Evolutionary conservation across 257 asterid species (phyloP), one percentile per base, ranked within the genome.

Genomic region (Solanum infundibuliforme): DNA sequence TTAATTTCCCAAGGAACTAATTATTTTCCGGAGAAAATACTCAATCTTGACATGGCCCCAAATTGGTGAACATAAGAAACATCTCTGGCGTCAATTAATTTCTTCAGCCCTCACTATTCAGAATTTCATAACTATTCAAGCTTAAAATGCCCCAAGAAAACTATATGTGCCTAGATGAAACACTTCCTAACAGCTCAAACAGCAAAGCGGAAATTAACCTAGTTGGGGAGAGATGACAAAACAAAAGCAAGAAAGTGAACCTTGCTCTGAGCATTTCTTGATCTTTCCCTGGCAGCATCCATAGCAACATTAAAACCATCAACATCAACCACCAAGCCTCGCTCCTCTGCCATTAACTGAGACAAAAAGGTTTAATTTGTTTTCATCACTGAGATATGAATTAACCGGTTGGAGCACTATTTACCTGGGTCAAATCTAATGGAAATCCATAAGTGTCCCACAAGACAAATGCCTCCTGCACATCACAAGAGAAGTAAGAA

Each of bases 401-500:
- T 69, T 62, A 76, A 36, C 65, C 55, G 5, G 21, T 14, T 83
- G 62, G 85, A 39, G 74, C 81, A 39, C 41, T 55, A 76, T 73
- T 89, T 87, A 96, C 99, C 98, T 97, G 99, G 88, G 99, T 97
- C 88, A 97, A 94, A 92, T 97, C 99, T 94, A 97, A 90, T 18
- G 99, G 99, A 89, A 97, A 97, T 29, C 99, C 99, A 86, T 90
- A 97, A 55, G 99, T 97, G 91, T 97, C 99, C 99, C 99, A 97
- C 91, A 97, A 90, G 84, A 93, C 93, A 90, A 97, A 97, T 41
- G 99, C 99, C 88, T 97, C 99, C 99, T 97, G 98, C 91, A 92
- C 81, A 86, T 90, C 86, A 85, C 73, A 86, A 83, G 18, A 68
- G 41, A 85, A 52, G 87, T 82, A 74, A 88, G 92, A 89, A 39